phyloP scores from a whole-genome alignment of 1,284 basidiomycete genomes.

The Mycena citricolor region DNA sequence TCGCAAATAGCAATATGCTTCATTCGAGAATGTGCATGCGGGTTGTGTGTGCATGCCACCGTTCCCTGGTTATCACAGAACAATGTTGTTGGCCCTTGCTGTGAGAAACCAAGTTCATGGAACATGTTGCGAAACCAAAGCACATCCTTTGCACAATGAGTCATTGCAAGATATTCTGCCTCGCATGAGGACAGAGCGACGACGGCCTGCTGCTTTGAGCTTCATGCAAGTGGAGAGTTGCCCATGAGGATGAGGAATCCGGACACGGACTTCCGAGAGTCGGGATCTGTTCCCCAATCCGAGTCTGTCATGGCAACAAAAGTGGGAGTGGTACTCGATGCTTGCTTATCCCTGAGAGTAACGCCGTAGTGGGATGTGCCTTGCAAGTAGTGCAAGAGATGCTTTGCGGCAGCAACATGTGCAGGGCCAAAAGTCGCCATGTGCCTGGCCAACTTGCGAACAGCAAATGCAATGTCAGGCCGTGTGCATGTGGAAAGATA shows the following conservation, averaged over 20 bases:
- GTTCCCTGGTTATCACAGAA: conserved; percentile 21
- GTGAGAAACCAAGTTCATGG: conserved; percentile 11
- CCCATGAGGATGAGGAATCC: conserved; percentile 30
- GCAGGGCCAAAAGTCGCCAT: conserved; percentile 18
- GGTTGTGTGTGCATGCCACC: conserved; percentile 15
- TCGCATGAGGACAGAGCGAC: conserved; percentile 14
- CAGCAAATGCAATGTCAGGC: conserved; percentile 30
- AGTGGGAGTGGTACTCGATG: conserved; percentile 11
- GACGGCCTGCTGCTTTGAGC: conserved; percentile 29
- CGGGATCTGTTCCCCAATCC: conserved; percentile 25
- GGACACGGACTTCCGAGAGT: conserved; percentile 26
- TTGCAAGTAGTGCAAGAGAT: conserved; percentile 4
- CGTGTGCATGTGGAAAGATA: conserved; percentile 30
- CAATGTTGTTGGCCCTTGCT: conserved; percentile 6
- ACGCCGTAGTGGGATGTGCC: conserved; percentile 20
- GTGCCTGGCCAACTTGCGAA: conserved; percentile 22
- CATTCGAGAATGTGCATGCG: conserved; percentile 18
- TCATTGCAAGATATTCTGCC: conserved; percentile 10
- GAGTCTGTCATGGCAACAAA: conserved; percentile 26
- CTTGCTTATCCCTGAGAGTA: conserved; percentile 17
- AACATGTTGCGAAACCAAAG: conserved; percentile 11
- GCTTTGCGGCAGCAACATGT: conserved; percentile 20
- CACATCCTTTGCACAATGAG: conserved; percentile 8
- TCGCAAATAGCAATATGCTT: conserved; percentile 22
- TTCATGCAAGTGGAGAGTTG: conserved; percentile 32